phyloP scores from a whole-genome alignment of 164 flowering plant genomes.

The Vitis vinifera region ASM3070453v1 NC_081809.1:6143501-6144000 shows the following conservation, averaged over 20 bases:
- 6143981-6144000: constrained; percentile 36
- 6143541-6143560: constrained; percentile 49
- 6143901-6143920: constrained; percentile 36
- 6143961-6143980: constrained; percentile 47
- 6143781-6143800: constrained; percentile 41
- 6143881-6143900: constrained; percentile 40
- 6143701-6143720: constrained; percentile 40
- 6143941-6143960: constrained; percentile 41
- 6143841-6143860: constrained; percentile 31
- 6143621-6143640: constrained; percentile 50
- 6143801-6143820: constrained; percentile 45
- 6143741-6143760: constrained; percentile 43
- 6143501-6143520: constrained; percentile 55
- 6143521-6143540: constrained; percentile 55
- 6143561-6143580: constrained; percentile 57
- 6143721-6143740: no score
- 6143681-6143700: constrained; percentile 33
- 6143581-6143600: constrained; percentile 43
- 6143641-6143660: constrained; percentile 31
- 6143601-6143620: constrained; percentile 52
- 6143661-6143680: constrained; percentile 17
- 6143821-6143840: constrained; percentile 28
- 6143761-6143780: constrained; percentile 52
- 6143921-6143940: constrained; percentile 38
- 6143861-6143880: constrained; percentile 33